Evolutionary conservation across 108 stramenopile genomes (phyloP).

Genomic region (Nitzschia sp.): DNA sequence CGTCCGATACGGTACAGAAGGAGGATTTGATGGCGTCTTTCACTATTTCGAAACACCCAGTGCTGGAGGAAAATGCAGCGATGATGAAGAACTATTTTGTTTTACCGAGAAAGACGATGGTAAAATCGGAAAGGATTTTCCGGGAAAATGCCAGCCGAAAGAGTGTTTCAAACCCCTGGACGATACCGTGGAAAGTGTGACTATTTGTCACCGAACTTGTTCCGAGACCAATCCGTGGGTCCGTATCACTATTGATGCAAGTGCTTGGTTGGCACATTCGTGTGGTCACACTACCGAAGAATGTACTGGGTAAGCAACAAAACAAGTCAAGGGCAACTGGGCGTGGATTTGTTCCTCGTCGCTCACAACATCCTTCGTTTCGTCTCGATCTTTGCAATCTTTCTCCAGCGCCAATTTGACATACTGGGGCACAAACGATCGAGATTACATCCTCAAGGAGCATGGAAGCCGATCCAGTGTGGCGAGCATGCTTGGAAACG

Average conservation of each 20-base stretch:
- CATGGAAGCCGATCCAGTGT: background rate
- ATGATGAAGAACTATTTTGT: background rate
- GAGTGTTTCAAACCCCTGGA: background rate
- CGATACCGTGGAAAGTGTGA: background rate
- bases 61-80: background rate
- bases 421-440: background rate
- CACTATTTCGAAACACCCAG: background rate
- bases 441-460: background rate
- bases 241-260: constrained; percentile 2
- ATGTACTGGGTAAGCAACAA: background rate
- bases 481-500: background rate
- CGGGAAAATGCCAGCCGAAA: background rate
- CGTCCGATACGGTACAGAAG: background rate
- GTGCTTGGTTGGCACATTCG: background rate
- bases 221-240: constrained; percentile 1
- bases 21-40: background rate
- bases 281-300: background rate
- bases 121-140: background rate
- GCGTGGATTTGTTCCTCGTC: too few species aligned
- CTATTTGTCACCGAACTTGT: constrained; percentile 3
- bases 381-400: too few species aligned
- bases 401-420: too few species aligned
- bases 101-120: background rate
- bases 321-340: too few species aligned
- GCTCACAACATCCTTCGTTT: too few species aligned